Base-by-base conservation (phyloP, 2,329 filamentous ascomycete species). In the Amauroascus verrucosus region DNA sequence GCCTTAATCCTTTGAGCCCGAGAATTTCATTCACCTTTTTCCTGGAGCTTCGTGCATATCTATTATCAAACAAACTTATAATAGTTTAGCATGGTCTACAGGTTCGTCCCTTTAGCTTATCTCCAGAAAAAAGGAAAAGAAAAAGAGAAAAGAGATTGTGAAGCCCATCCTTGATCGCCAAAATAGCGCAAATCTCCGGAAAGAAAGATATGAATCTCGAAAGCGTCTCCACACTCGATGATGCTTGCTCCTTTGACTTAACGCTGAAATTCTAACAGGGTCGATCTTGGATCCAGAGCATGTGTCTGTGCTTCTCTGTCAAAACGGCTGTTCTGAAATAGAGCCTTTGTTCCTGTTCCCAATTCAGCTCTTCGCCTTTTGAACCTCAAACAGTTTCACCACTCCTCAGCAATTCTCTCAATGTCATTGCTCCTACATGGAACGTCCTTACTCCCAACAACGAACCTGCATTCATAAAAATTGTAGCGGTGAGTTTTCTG, bases 151-250 rank as follows among this genome's bases (percentile, higher is more conserved):
- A n/a, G n/a, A n/a, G 26, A 35, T 35, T 38, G 5, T 41, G 18
- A 41, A 11, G n/a, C 18, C 26, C 28, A 46, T 5, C 8, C 43
- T 33, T 11, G 43, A 20, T 46, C 20, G 26, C 20, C 43, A 22
- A 46, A 47, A 35, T 47, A 35, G 30, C 45, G 45, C 45, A 47
- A 35, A 47, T 24, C 45, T 47, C 30, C n/a, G n/a, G n/a, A n/a
- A n/a, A n/a, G n/a, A n/a, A n/a, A n/a, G n/a, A n/a, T n/a, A n/a
- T n/a, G n/a, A n/a, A n/a, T n/a, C n/a, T 22, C 6, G 16, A 22
- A 46, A 32, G n/a, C 32, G 14, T 11, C 43, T 46, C 43, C 43
- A 32, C 43, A 32, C 22, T 13, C 9, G 40, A 3, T 24, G 22
- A 20, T 28, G 41, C 6, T 28, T 38, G 35, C 18, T 41, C 8